Conservation (phyloP, 1,284 basidiomycete species). For the Trametes hirsuta region DNA sequence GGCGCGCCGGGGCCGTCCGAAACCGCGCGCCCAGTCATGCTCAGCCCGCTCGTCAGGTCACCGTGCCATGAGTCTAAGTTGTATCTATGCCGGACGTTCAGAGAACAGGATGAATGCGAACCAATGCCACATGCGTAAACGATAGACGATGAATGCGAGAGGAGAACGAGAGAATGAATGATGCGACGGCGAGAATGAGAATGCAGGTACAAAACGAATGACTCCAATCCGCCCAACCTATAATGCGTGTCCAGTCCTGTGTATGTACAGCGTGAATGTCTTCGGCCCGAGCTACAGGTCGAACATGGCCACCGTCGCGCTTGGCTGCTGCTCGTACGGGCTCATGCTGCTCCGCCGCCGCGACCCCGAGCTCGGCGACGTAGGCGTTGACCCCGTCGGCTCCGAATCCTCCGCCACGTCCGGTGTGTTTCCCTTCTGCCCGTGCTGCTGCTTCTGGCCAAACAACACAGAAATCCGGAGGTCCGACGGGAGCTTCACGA, state of each 20-base stretch:
- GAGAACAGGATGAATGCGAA: background rate
- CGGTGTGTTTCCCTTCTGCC: constrained; percentile 6
- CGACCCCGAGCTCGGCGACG: constrained; percentile 16
- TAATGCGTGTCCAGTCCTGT: background rate
- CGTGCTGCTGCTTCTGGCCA: constrained; percentile 30
- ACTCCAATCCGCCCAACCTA: background rate
- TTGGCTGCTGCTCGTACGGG: constrained; percentile 19
- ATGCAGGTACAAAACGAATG: constrained; percentile 2
- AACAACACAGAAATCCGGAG: constrained; percentile 44
- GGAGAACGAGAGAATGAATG: constrained; percentile 8
- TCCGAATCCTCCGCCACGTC: constrained; percentile 19
- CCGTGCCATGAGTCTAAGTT: background rate
- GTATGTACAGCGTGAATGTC: background rate
- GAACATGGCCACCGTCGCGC: constrained; percentile 27
- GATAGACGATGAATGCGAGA: constrained; percentile 10
- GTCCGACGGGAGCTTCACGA: constrained; percentile 70
- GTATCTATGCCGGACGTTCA: background rate
- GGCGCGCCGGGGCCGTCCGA: no score
- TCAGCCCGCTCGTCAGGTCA: no score
- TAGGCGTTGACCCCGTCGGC: constrained; percentile 18
- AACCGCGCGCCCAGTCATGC: no score
- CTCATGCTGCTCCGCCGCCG: constrained; percentile 16
- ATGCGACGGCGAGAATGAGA: constrained; percentile 5
- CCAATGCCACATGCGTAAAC: constrained; percentile 12
- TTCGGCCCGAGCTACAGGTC: constrained; percentile 15